These are phyloP conservation scores for Malus fusca DNA, from an alignment of 306 rosid species.

Conservation along the genomic window DNA sequence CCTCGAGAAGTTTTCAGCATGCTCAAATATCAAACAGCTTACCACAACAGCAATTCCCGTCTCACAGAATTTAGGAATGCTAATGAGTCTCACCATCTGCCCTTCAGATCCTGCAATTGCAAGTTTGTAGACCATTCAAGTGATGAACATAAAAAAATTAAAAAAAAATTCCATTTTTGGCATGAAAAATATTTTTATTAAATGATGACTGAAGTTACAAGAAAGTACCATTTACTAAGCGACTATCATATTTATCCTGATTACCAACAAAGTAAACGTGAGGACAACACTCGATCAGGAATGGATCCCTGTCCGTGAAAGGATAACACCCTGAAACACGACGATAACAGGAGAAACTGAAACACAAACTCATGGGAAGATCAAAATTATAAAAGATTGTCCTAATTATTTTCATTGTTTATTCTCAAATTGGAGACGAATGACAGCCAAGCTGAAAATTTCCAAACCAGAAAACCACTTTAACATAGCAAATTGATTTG, in stretches of 20 bases:
- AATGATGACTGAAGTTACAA: conserved; percentile 1
- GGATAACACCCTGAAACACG: conserved; percentile 85
- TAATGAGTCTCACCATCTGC: conserved; percentile 75
- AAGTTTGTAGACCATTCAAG: background rate
- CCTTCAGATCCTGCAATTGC: conserved; percentile 71
- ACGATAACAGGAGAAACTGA: background rate
- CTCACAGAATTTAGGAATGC: conserved; percentile 76
- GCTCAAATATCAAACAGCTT: conserved; percentile 23
- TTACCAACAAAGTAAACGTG: conserved; percentile 88
- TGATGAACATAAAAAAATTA: background rate
- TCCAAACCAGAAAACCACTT: conserved; percentile 7
- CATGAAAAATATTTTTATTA: background rate
- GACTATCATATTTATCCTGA: conserved; percentile 70
- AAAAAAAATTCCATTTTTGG: background rate
- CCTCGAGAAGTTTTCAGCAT: background rate
- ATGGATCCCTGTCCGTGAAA: conserved; percentile 79
- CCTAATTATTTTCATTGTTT: background rate
- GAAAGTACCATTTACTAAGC: conserved; percentile 58
- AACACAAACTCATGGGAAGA: background rate
- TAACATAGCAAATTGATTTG: background rate
- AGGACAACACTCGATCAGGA: conserved; percentile 83
- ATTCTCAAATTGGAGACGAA: conserved; percentile 5
- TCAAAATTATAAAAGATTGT: background rate
- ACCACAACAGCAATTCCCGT: conserved; percentile 86
- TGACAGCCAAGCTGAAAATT: background rate